Base-by-base conservation (phyloP, 106 monocot genomes). In the Platanthera guangdongensis region DNA sequence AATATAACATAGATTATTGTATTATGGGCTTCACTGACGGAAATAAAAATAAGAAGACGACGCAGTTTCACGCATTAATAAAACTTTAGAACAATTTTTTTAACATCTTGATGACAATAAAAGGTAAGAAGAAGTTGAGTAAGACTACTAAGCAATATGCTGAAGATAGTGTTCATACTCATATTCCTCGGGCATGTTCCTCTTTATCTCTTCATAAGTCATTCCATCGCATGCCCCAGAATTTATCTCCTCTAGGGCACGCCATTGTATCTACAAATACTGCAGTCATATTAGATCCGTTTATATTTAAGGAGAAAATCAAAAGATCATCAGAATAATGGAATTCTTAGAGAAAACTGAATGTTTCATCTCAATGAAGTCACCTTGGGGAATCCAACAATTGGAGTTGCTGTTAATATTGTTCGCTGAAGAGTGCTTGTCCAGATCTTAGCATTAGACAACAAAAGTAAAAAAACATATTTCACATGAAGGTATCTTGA, bases 201-300 rank as follows among this genome's bases (percentile, higher is more conserved):
- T 91, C 78, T 87, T 90, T 71, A 94, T 99, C 79, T 99, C 97
- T 82, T 99, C 94, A 81, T 99, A 99, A 53, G 92, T 84, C 97
- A 94, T 99, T 80, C 97, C 97, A 92, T 94, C 97, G 81, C 93
- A 99, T 16, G 89, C 94, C 28, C 97, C 97, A 54, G 89, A 79
- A 85, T 99, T 88, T 88, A 99, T 99, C 75, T 99, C 97, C 70
- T 99, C 97, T 57, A 99, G 88, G 21, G 97, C 91, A 85, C 97
- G 91, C 94, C 94, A 99, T 88, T 94, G 97, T 80, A 99, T 99
- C 97, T 97, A 76, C 47, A 88, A 47, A 52, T 45, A 78, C 10
- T 70, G 11, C 39, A 80, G 18, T 52, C 53, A 57, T 14, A 49
- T 67, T 57, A 67, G 8, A 30, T 10, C 67, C 30, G 6, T 63